Evolutionary conservation across 805 yeast genomes (phyloP).

Genomic region (Saturnispora silvae): DNA sequence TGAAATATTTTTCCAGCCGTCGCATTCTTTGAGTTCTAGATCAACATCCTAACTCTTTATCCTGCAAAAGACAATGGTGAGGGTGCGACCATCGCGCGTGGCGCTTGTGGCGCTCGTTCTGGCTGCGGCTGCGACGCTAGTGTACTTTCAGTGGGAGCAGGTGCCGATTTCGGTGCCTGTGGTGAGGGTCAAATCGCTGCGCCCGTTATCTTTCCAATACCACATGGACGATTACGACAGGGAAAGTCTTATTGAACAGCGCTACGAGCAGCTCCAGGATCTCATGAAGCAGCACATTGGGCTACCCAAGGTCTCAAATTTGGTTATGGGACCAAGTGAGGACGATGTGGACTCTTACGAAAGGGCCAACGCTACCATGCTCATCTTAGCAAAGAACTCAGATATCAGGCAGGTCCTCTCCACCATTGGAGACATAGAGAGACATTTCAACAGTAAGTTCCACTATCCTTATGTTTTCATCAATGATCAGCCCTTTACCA

Average conservation of each 20-base stretch:
- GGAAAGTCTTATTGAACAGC: slow-evolving; percentile 27
- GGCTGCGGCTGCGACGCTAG: too few relatives aligned
- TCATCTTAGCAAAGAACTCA: slow-evolving; percentile 60
- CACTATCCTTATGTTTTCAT: slow-evolving; percentile 74
- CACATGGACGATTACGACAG: slow-evolving; percentile 6
- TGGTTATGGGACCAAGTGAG: slow-evolving; percentile 21
- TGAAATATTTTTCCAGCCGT: too few relatives aligned
- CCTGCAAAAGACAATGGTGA: too few relatives aligned
- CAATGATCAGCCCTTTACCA: slow-evolving; percentile 58
- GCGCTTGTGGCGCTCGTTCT: too few relatives aligned
- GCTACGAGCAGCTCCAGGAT: slow-evolving; percentile 29
- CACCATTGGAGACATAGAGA: slow-evolving; percentile 54
- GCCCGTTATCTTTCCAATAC: too few relatives aligned
- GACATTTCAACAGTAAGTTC: slow-evolving; percentile 55
- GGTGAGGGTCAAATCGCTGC: too few relatives aligned
- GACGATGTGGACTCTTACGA: slow-evolving; percentile 14
- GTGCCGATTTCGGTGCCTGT: too few relatives aligned
- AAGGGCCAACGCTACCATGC: slow-evolving; percentile 65
- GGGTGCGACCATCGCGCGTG: too few relatives aligned
- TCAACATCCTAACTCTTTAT: too few relatives aligned
- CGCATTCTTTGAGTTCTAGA: too few relatives aligned
- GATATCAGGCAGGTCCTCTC: slow-evolving; percentile 40
- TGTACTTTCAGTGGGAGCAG: too few relatives aligned
- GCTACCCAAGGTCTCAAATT: slow-evolving; percentile 37
- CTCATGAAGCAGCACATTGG: slow-evolving; percentile 28